Evolutionary conservation across 179 eudicot species (phyloP).

Genomic region (Heliamphora pulchella): DNA sequence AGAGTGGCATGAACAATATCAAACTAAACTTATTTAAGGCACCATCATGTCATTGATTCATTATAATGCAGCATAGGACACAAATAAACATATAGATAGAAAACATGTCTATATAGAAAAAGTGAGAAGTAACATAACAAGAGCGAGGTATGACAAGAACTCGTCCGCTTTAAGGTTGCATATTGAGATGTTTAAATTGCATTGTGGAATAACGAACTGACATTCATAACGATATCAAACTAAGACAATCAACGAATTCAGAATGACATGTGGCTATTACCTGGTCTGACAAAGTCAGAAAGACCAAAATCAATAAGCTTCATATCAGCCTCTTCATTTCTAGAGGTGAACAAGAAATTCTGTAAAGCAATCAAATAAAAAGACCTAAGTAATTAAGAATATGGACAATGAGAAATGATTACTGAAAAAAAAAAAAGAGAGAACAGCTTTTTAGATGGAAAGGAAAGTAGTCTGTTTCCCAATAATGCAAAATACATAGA

Average conservation of each 20-base stretch:
- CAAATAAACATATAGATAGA: not conserved
- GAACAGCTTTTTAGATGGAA: not conserved
- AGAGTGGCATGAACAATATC: not conserved
- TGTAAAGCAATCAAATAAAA: slow-evolving; percentile 31
- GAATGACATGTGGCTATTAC: not conserved
- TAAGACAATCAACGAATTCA: not conserved
- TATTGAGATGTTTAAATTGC: not conserved
- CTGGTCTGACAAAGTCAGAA: slow-evolving; percentile 75
- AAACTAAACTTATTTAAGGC: not conserved
- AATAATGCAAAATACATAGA: not conserved
- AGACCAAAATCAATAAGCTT: slow-evolving; percentile 56
- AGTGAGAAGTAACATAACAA: not conserved
- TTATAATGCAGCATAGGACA: not conserved
- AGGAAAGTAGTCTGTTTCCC: not conserved
- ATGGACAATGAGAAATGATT: not conserved
- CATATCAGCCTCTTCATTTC: slow-evolving; percentile 43
- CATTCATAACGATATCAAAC: not conserved
- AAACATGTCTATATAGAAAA: not conserved
- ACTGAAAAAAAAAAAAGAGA: not conserved
- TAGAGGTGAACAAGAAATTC: slow-evolving; percentile 85
- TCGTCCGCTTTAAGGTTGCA: not conserved
- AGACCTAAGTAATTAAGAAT: slow-evolving; percentile 2
- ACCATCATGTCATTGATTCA: too few species aligned
- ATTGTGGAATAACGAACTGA: not conserved
- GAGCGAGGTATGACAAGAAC: not conserved